A percentile compares a stretch with the other conserved stretches of the same genome.
phyloP scores from a whole-genome alignment of 2,329 filamentous ascomycete genomes.

The Microdochium bolleyi region DNA sequence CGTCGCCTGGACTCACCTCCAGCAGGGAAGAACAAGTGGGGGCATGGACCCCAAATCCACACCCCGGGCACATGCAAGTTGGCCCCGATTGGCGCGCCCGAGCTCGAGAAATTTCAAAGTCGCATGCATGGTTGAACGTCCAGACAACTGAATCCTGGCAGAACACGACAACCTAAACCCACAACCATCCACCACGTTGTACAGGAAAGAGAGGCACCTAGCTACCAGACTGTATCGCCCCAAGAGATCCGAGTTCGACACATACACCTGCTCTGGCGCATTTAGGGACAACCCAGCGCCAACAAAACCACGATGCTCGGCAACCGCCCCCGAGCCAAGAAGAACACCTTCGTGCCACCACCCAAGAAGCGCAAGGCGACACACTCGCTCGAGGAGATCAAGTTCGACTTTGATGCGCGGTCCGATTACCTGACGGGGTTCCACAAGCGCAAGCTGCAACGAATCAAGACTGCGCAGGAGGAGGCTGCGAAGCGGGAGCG shows the following conservation, averaged over 20 bases:
- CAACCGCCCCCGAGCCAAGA: constrained; percentile 47
- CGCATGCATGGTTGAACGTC: not conserved
- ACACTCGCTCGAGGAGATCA: constrained; percentile 66
- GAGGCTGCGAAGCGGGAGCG: constrained; percentile 68
- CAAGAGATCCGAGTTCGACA: too few species aligned
- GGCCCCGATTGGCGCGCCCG: not conserved
- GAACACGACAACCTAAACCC: not conserved
- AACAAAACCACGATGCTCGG: constrained; percentile 44
- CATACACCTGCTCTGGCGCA: too few species aligned
- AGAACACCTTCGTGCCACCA: constrained; percentile 45
- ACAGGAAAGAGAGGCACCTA: too few species aligned
- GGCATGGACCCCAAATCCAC: not conserved
- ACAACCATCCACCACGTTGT: not conserved
- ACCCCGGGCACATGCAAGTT: not conserved
- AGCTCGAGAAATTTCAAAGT: not conserved
- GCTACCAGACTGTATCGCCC: too few species aligned
- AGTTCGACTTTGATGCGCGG: constrained; percentile 72
- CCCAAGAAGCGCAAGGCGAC: constrained; percentile 60
- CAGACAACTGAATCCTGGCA: not conserved
- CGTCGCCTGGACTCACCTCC: too few species aligned
- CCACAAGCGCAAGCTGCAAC: constrained; percentile 86
- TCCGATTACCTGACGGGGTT: constrained; percentile 91
- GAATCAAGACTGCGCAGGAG: constrained; percentile 79
- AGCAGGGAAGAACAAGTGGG: not conserved
- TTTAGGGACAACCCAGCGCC: too few species aligned